Evolutionary conservation across 2,329 filamentous ascomycete species (phyloP).

Genomic region (Fusarium nygamai): DNA sequence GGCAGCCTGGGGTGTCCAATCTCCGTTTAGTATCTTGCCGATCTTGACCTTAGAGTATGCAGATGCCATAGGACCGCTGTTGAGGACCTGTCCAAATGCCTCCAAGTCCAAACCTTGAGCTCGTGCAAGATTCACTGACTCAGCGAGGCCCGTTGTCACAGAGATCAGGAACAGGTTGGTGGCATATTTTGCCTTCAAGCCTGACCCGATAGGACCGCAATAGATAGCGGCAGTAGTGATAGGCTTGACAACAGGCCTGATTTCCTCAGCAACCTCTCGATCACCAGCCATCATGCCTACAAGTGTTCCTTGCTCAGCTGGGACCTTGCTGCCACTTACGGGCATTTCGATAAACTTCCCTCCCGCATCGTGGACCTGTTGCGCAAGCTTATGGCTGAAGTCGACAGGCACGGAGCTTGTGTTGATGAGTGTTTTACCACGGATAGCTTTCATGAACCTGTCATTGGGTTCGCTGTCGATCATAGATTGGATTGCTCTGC

Average conservation of each 20-base stretch:
- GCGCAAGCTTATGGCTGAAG: not conserved
- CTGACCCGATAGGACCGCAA: not conserved
- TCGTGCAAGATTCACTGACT: not conserved
- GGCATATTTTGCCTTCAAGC: not conserved
- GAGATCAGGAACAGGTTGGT: not conserved
- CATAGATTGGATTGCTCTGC: not conserved
- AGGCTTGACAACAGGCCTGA: not conserved
- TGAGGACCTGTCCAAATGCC: not conserved
- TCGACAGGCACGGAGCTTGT: not conserved
- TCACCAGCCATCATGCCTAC: not conserved
- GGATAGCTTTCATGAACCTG: not conserved
- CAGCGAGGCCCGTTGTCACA: not conserved
- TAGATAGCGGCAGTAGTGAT: not conserved
- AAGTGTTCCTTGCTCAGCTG: not conserved
- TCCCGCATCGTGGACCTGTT: not conserved
- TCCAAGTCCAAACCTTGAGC: not conserved
- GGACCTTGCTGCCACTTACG: not conserved
- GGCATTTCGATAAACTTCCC: not conserved
- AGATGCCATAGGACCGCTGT: not conserved
- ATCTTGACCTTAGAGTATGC: not conserved
- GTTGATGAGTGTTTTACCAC: not conserved
- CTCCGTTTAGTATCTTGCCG: not conserved
- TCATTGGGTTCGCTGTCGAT: not conserved
- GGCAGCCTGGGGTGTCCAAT: not conserved
- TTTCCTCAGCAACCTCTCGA: not conserved